Base-by-base conservation (phyloP, 768 basidiomycete genomes). In the Favolaschia claudopus region DNA sequence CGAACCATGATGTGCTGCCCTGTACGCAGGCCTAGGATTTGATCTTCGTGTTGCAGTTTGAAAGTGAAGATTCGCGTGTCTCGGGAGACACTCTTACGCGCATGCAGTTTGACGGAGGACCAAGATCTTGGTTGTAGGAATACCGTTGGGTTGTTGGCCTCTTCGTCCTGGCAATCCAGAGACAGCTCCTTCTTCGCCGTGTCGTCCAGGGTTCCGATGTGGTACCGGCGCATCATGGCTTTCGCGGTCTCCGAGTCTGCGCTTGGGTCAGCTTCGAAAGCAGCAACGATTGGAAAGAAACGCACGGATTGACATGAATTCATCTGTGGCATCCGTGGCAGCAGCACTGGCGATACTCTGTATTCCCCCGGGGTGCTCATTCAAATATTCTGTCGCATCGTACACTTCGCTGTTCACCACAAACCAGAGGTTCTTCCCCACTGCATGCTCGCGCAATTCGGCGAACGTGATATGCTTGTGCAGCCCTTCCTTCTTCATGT, bases 261-360 rank as follows among this genome's bases (percentile, higher is more conserved):
- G 24, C 27, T n/a, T 12, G 4, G 9, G 25, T 20, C 6, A 52
- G 37, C 32, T 15, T 38, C 17, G 20, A 50, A 25, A 5, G 9
- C 38, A 55, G 58, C 9, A 39, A 24, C 1, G 10, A 13, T 12
- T 19, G 20, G 4, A 15, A 7, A 27, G n/a, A 13, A 73, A 82
- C 62, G 80, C 76, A 69, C 87, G 87, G 49, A 88, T 86, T 0
- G 85, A 82, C 69, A 86, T 75, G 69, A 88, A 89, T 57, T 89
- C 86, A 14, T 88, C 87, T 1, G 85, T 82, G 3, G 83, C 82
- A 60, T 89, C 87, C 60, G 85, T 76, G 0, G 85, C 85, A 1
- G 85, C 85, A 10, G 83, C 79, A 19, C 83, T 72, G 14, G 75
- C 69, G 53, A 88, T 89, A 2, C 83, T 83, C 51, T 84, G 79